Percentiles rank a stretch among this genome's conserved stretches.
Conservation (phyloP, 2,329 filamentous ascomycete genomes). For the Colletotrichum simmondsii region DNA sequence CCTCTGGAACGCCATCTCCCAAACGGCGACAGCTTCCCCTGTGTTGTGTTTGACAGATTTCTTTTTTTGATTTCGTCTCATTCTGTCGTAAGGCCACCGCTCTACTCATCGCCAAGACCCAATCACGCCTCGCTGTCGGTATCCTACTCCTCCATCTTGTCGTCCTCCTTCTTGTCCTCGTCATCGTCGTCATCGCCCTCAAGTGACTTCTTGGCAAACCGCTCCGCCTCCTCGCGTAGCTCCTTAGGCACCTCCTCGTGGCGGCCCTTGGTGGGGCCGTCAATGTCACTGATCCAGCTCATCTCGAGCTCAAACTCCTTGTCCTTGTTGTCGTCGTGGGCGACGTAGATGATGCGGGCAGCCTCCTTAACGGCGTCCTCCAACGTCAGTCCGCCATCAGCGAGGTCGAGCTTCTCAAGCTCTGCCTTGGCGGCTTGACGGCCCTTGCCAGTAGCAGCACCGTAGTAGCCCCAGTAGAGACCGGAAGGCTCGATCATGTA, state of each 20-base stretch:
- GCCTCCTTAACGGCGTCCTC: constrained; percentile 95
- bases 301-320: constrained; percentile 99
- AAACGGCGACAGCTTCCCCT: background rate
- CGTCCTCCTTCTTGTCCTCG: constrained; percentile 67
- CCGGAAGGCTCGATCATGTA: constrained; percentile 99
- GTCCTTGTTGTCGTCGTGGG: constrained; percentile 99
- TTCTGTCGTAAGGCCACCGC: constrained; percentile 10
- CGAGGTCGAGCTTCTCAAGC: constrained; percentile 95
- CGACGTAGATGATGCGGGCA: constrained; percentile 95
- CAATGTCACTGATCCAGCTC: constrained; percentile 91
- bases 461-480: constrained; percentile 98
- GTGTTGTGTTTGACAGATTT: constrained; percentile 17
- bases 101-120: background rate
- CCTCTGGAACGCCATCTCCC: background rate
- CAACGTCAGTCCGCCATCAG: constrained; percentile 79
- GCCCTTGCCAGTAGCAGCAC: constrained; percentile 96
- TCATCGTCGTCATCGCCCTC: constrained; percentile 86
- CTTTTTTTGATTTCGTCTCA: constrained; percentile 18
- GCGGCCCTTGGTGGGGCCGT: constrained; percentile 90
- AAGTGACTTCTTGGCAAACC: constrained; percentile 88
- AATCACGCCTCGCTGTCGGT: background rate
- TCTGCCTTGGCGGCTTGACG: constrained; percentile 97
- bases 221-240: constrained; percentile 90
- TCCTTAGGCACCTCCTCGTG: constrained; percentile 95
- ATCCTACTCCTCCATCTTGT: constrained; percentile 90